Evolutionary conservation across 306 rosid genomes (phyloP).

Genomic region (Pyrus betulifolia): DNA sequence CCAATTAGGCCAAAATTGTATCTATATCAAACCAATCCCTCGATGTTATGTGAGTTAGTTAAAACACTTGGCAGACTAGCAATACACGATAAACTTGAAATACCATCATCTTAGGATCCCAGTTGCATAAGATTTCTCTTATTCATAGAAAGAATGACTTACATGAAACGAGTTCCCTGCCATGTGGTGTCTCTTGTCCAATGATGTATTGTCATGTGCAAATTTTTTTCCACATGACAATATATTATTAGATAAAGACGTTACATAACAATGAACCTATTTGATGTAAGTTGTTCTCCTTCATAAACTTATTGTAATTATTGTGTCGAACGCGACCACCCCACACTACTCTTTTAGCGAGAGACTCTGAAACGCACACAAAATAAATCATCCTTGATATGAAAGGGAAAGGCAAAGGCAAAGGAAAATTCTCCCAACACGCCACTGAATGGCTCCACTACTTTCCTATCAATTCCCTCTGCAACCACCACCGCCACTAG

Average conservation of each 20-base stretch:
- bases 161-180: too few relatives aligned
- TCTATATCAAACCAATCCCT: neutral
- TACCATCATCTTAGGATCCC: neutral
- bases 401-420: neutral
- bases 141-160: too few relatives aligned
- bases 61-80: neutral
- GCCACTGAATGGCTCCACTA: conserved; percentile 7
- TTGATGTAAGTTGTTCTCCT: too few relatives aligned
- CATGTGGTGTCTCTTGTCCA: too few relatives aligned
- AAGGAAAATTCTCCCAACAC: conserved; percentile 1
- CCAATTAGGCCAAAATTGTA: too few relatives aligned
- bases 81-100: too few relatives aligned
- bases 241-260: too few relatives aligned
- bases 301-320: neutral
- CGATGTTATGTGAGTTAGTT: too few relatives aligned
- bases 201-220: too few relatives aligned
- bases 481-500: conserved; percentile 16
- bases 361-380: neutral
- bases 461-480: conserved; percentile 4
- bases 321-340: neutral
- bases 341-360: neutral
- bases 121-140: neutral
- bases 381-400: neutral
- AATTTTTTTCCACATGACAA: too few relatives aligned
- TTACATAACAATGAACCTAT: too few relatives aligned